Evolutionary conservation across 129 eudicot species (phyloP).

Genomic region (Centrapalus pauciflorus): DNA sequence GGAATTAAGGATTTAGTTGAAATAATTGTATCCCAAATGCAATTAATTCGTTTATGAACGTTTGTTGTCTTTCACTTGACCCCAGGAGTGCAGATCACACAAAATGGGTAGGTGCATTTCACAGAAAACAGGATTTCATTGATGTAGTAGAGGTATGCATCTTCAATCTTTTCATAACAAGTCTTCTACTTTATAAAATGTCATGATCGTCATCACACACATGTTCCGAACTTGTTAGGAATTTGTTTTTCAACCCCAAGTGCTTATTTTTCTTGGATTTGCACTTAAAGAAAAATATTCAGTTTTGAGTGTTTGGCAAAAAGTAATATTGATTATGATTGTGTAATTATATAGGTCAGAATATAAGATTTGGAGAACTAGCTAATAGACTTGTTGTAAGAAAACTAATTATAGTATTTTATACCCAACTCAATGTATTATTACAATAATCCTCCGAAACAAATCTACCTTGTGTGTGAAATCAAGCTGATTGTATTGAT

Average conservation of each 20-base stretch:
- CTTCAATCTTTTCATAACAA: background rate
- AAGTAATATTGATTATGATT: too few relatives aligned
- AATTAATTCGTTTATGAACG: background rate
- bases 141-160: conserved; percentile 92
- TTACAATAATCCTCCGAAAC: too few relatives aligned
- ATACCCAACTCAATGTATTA: too few relatives aligned
- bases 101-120: conserved; percentile 89
- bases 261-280: background rate
- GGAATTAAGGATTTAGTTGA: background rate
- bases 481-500: background rate
- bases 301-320: too few relatives aligned
- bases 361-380: too few relatives aligned
- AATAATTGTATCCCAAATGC: background rate
- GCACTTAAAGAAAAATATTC: too few relatives aligned
- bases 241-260: background rate
- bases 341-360: too few relatives aligned
- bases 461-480: background rate
- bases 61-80: background rate
- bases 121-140: conserved; percentile 79
- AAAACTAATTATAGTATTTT: too few relatives aligned
- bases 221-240: background rate
- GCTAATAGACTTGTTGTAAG: too few relatives aligned
- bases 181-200: background rate
- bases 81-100: conserved; percentile 96
- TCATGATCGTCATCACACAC: background rate